Evolutionary conservation across 768 basidiomycete species (phyloP).

Genomic region (Lactarius vividus): DNA sequence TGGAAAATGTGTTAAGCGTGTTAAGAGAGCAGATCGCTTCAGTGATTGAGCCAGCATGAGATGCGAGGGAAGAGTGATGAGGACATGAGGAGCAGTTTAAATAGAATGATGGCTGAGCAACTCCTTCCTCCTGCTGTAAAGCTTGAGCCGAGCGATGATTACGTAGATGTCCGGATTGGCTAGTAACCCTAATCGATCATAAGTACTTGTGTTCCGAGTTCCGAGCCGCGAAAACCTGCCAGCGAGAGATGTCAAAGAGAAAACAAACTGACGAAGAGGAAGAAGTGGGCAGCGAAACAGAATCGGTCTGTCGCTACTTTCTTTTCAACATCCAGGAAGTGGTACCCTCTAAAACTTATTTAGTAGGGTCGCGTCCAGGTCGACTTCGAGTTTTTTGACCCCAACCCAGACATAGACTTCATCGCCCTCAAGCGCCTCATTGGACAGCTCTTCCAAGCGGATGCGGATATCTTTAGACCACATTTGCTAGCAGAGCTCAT

Average conservation of each 20-base stretch:
- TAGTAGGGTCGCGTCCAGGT: slow-evolving; percentile 72
- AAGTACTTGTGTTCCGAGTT: too few relatives aligned
- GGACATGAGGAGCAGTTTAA: neutral
- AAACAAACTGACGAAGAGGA: slow-evolving; percentile 41
- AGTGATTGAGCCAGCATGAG: slow-evolving; percentile 7
- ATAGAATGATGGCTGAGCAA: neutral
- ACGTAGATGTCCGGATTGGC: neutral
- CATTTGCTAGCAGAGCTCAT: slow-evolving; percentile 80
- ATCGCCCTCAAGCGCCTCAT: slow-evolving; percentile 78
- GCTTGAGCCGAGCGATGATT: neutral
- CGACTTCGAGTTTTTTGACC: slow-evolving; percentile 92
- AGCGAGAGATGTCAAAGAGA: slow-evolving; percentile 48
- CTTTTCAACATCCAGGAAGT: neutral
- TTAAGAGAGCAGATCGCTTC: neutral
- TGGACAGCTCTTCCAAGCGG: slow-evolving; percentile 65
- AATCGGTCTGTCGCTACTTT: slow-evolving; percentile 41
- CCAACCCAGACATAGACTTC: slow-evolving; percentile 78
- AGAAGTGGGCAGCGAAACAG: slow-evolving; percentile 41
- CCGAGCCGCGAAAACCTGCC: neutral
- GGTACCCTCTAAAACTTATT: slow-evolving; percentile 14
- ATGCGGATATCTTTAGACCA: slow-evolving; percentile 68
- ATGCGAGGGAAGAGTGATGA: neutral
- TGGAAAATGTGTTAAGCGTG: neutral
- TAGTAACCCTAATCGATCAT: neutral
- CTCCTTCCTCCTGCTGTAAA: too few relatives aligned